phyloP scores from a whole-genome alignment of 2,329 filamentous ascomycete genomes.

The Penicillium hesseltinei region DNA sequence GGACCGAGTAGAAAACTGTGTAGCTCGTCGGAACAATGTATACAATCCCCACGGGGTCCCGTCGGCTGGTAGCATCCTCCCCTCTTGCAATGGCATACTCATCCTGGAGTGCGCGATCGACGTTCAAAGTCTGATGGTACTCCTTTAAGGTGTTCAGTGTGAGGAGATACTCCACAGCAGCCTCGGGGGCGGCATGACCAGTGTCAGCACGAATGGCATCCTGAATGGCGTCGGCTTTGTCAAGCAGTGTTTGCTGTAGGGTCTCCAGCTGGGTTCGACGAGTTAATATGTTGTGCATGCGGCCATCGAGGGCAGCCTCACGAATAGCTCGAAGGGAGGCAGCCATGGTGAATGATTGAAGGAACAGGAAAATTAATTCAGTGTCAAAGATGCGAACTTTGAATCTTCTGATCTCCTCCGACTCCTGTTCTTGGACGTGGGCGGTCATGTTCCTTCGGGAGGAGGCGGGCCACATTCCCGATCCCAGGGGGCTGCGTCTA shows the following conservation, averaged over 20 bases:
- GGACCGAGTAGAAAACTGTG: conserved; percentile 49
- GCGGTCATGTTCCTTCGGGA: neutral
- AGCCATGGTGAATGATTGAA: neutral
- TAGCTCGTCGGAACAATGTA: conserved; percentile 51
- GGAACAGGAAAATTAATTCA: neutral
- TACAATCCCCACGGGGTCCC: conserved; percentile 29
- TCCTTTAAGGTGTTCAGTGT: conserved; percentile 28
- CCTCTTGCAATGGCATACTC: conserved; percentile 27
- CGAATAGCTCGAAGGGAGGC: neutral
- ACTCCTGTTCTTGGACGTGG: neutral
- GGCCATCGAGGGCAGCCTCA: conserved; percentile 34
- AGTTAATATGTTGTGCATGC: conserved; percentile 39
- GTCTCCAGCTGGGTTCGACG: conserved; percentile 41
- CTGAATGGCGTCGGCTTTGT: conserved; percentile 29
- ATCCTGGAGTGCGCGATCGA: conserved; percentile 18
- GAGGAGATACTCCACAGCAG: conserved; percentile 28
- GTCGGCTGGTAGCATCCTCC: conserved; percentile 17
- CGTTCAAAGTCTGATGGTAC: conserved; percentile 23
- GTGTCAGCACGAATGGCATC: conserved; percentile 35
- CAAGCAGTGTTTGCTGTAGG: conserved; percentile 35
- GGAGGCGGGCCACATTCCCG: neutral
- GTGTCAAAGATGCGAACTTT: neutral
- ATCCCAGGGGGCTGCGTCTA: neutral
- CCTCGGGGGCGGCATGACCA: conserved; percentile 32
- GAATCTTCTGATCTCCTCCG: neutral